Conservation (phyloP, 306 rosid species). For the Abrus pulchellus region DNA sequence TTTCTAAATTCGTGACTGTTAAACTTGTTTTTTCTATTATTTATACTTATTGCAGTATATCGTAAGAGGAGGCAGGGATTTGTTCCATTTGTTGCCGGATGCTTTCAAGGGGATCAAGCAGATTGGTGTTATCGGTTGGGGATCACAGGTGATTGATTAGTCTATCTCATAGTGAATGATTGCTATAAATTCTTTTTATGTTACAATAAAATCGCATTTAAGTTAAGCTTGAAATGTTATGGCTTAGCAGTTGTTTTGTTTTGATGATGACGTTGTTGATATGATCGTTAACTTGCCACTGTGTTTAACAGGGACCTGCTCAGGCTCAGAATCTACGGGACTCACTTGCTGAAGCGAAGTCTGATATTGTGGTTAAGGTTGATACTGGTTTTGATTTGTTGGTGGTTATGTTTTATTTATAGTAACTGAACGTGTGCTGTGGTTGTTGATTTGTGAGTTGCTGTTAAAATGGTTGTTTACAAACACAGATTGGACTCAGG, state of each 20-base stretch:
- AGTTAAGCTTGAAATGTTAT: background rate
- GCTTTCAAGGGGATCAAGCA: slow-evolving; percentile 94
- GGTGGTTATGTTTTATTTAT: background rate
- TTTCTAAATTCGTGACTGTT: slow-evolving; percentile 6
- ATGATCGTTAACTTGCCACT: slow-evolving; percentile 4
- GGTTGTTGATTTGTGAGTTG: background rate
- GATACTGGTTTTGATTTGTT: slow-evolving; percentile 18
- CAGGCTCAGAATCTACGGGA: slow-evolving; percentile 97
- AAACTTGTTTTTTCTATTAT: background rate
- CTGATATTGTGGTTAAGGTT: slow-evolving; percentile 95
- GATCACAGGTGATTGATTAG: slow-evolving; percentile 78
- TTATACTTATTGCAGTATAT: slow-evolving; percentile 61
- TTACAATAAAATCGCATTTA: background rate
- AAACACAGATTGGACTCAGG: slow-evolving; percentile 87
- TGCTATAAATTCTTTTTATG: background rate
- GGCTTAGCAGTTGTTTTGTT: background rate
- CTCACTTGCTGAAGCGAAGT: slow-evolving; percentile 86
- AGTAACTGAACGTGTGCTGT: background rate
- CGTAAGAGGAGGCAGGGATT: slow-evolving; percentile 92
- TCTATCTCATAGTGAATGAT: background rate
- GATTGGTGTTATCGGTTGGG: slow-evolving; percentile 99
- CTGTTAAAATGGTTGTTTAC: background rate
- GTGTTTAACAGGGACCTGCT: slow-evolving; percentile 84
- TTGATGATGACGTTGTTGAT: background rate
- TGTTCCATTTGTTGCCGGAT: slow-evolving; percentile 87